Conservation (phyloP, 768 basidiomycete species). For the Leucosporidium yakuticum region DNA sequence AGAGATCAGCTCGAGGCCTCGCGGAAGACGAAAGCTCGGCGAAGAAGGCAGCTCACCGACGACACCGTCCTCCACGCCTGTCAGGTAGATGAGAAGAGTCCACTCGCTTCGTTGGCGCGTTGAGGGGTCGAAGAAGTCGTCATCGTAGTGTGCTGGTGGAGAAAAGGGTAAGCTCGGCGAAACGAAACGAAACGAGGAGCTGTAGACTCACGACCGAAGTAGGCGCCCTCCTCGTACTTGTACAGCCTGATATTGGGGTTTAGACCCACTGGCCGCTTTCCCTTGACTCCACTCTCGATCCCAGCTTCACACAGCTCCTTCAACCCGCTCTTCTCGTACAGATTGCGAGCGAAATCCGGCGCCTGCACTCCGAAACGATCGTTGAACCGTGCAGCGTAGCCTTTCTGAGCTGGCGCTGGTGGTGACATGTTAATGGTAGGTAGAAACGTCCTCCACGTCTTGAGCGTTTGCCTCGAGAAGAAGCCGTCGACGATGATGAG, state of each 20-base stretch:
- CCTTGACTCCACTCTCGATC: not conserved
- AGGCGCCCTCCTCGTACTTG: conserved; percentile 53
- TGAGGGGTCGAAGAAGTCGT: conserved; percentile 48
- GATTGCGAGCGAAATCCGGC: conserved; percentile 53
- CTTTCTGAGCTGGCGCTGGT: conserved; percentile 66
- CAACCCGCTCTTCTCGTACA: conserved; percentile 41
- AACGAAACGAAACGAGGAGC: not conserved
- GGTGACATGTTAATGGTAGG: conserved; percentile 34
- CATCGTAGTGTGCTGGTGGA: conserved; percentile 60
- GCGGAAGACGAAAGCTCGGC: too few species aligned
- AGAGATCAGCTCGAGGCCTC: not conserved
- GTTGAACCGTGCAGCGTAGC: conserved; percentile 66
- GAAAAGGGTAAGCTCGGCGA: not conserved
- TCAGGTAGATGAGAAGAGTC: conserved; percentile 69
- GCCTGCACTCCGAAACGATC: conserved; percentile 60
- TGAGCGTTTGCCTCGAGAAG: too few species aligned
- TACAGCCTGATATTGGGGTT: conserved; percentile 72
- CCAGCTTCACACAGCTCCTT: not conserved
- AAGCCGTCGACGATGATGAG: too few species aligned
- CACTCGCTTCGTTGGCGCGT: conserved; percentile 49
- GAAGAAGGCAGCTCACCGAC: conserved; percentile 42
- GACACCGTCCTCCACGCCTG: conserved; percentile 66
- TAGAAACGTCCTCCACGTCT: too few species aligned
- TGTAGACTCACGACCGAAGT: conserved; percentile 54
- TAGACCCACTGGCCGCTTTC: conserved; percentile 43